Evolutionary conservation across 1,139 yeast species (phyloP).

Genomic region (Ogataea hybrid): DNA sequence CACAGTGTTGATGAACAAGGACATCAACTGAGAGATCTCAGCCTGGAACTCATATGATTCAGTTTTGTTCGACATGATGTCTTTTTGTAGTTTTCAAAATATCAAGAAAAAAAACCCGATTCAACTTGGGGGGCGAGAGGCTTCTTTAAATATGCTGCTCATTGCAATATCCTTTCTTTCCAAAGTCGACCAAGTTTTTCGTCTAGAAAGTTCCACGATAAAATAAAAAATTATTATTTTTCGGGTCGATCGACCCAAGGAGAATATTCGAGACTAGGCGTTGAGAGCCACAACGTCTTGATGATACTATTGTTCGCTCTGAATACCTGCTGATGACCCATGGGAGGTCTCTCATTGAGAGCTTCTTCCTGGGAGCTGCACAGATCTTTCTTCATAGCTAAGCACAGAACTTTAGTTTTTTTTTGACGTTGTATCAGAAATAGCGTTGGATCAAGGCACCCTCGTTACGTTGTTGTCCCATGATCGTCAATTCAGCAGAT

Average conservation of each 20-base stretch:
- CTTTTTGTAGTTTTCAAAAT: slow-evolving; percentile 7
- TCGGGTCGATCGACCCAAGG: slow-evolving; percentile 9
- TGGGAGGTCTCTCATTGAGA: no score
- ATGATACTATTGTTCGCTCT: no score
- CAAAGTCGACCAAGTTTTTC: slow-evolving; percentile 12
- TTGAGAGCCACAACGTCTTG: no score
- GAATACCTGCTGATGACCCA: no score
- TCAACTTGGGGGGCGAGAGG: slow-evolving; percentile 1
- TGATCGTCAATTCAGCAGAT: no score
- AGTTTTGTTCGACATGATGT: slow-evolving; percentile 54
- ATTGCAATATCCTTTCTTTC: slow-evolving; percentile 3
- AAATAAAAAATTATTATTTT: background rate
- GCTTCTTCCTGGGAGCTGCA: no score
- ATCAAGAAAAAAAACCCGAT: slow-evolving; percentile 5
- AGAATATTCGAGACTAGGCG: slow-evolving; percentile 7
- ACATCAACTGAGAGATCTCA: slow-evolving; percentile 99
- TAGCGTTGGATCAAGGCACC: no score
- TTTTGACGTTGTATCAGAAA: no score
- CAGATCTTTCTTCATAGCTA: no score
- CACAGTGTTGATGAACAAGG: slow-evolving; percentile 99
- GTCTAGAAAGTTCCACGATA: slow-evolving; percentile 17
- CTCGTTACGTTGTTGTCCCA: no score
- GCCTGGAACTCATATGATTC: slow-evolving; percentile 98
- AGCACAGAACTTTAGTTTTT: no score
- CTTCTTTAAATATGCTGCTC: slow-evolving; percentile 6